phyloP scores from a whole-genome alignment of 768 basidiomycete genomes.

The Scleroderma citrinum region DNA sequence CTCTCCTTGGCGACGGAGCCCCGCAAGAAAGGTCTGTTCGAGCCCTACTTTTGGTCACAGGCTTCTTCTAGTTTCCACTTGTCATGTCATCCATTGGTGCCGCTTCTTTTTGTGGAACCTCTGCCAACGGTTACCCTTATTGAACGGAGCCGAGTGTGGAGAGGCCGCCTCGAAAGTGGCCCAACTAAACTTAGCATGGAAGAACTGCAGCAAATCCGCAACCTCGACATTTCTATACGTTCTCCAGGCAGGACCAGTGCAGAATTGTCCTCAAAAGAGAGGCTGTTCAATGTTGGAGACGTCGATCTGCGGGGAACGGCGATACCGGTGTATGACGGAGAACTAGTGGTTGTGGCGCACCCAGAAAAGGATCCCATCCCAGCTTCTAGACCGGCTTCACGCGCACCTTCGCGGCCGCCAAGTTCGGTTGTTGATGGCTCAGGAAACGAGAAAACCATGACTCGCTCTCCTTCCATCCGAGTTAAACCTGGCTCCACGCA shows the following conservation, averaged over 20 bases:
- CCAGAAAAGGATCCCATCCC: conserved; percentile 39
- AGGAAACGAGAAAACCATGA: conserved; percentile 35
- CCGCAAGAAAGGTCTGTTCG: conserved; percentile 65
- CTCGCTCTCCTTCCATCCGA: conserved; percentile 68
- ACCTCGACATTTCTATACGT: conserved; percentile 42
- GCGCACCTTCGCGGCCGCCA: conserved; percentile 62
- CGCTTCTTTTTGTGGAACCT: conserved; percentile 72
- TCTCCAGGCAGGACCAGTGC: conserved; percentile 13
- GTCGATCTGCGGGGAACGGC: conserved; percentile 56
- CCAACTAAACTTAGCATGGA: conserved; percentile 40
- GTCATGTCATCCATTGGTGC: conserved; percentile 46
- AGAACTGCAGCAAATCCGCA: conserved; percentile 55
- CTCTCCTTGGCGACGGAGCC: conserved; percentile 73
- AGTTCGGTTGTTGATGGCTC: conserved; percentile 50
- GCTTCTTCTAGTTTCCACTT: conserved; percentile 30
- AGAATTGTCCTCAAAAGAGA: conserved; percentile 18
- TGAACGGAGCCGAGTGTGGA: conserved; percentile 57
- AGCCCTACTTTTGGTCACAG: conserved; percentile 70
- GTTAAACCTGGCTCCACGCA: conserved; percentile 68
- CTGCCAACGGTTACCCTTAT: conserved; percentile 62
- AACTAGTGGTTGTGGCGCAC: conserved; percentile 66
- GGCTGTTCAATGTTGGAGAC: conserved; percentile 33
- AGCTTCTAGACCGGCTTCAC: conserved; percentile 52
- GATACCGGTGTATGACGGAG: conserved; percentile 70
- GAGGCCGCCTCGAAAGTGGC: conserved; percentile 66